These are phyloP conservation scores for Verticillium zaregamsianum DNA, from an alignment of 2,329 filamentous ascomycete species.

Conservation along the genomic window DNA sequence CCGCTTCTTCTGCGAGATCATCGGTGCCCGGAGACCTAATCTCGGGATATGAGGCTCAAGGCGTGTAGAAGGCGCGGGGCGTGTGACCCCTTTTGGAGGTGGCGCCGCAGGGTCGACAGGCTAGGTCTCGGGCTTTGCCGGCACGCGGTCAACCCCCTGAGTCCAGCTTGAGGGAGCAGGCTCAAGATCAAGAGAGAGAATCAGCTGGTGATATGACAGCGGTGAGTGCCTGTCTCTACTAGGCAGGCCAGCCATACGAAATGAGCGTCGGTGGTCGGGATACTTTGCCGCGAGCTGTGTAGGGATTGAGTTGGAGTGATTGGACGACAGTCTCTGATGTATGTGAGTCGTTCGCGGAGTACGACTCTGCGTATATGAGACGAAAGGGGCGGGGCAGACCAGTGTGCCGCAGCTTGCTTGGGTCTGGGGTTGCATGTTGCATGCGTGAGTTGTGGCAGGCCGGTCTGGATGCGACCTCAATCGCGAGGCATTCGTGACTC, in stretches of 20 bases:
- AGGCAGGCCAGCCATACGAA: neutral
- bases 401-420: neutral
- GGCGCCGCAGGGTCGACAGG: neutral
- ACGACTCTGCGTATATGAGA: neutral
- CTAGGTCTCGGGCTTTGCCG: neutral
- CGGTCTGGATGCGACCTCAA: neutral
- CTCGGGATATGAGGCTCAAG: neutral
- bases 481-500: neutral
- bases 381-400: neutral
- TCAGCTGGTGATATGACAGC: neutral
- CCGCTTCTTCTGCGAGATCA: neutral
- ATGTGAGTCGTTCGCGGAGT: neutral
- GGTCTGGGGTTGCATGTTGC: neutral
- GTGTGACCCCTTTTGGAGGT: neutral
- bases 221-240: neutral
- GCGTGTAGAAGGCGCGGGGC: neutral
- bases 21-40: neutral
- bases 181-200: neutral
- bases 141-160: neutral
- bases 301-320: neutral
- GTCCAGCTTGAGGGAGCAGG: neutral
- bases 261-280: neutral
- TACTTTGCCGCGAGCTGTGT: neutral
- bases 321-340: neutral
- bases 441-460: neutral